Evolutionary conservation across 78 protist genomes (phyloP).

Genomic region (Dictyostelium capitatum): DNA sequence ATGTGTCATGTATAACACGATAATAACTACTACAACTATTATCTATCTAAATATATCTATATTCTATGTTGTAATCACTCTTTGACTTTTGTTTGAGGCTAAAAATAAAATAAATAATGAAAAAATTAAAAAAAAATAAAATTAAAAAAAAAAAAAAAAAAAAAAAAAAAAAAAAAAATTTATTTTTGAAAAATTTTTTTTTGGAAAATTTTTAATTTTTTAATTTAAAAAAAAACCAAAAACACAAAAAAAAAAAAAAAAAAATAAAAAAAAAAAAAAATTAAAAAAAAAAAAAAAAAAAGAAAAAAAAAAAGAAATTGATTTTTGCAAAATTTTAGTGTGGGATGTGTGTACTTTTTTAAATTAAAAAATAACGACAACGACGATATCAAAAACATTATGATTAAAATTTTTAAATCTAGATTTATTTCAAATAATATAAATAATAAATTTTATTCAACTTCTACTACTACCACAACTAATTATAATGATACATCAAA

Average conservation of each 20-base stretch:
- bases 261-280: too few species aligned
- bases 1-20: too few species aligned
- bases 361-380: too few species aligned
- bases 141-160: background rate
- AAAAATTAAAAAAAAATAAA: background rate
- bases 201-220: background rate
- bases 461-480: background rate
- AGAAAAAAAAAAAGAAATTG: background rate
- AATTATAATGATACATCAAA: background rate
- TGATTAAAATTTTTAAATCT: too few species aligned
- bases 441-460: background rate
- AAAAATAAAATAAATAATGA: background rate
- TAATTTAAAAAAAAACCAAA: background rate
- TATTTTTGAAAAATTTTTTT: background rate
- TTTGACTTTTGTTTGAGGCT: background rate
- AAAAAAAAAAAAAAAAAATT: background rate
- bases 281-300: background rate
- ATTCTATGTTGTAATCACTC: background rate
- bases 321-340: background rate
- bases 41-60: too few species aligned
- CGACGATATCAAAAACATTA: too few species aligned
- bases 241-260: background rate
- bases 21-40: too few species aligned
- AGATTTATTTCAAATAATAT: background rate
- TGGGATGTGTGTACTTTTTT: too few species aligned